Evolutionary conservation across 176 grass and related monocot genomes (phyloP).

Genomic region (Musa troglodytarum): DNA sequence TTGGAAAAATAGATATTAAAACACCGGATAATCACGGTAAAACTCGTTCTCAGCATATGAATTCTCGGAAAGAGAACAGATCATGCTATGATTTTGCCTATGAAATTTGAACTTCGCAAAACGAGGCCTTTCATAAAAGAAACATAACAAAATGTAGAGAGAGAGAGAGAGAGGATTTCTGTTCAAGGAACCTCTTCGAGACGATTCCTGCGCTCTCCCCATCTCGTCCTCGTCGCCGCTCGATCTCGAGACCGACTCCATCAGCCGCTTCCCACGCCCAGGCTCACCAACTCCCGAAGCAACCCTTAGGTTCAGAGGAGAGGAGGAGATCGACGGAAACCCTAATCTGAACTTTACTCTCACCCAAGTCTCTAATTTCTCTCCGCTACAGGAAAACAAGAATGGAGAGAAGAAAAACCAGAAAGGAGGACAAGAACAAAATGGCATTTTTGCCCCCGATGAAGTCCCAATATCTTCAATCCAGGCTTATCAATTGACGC

Average conservation of each 20-base stretch:
- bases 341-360: not conserved
- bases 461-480: no score
- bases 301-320: not conserved
- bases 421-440: no score
- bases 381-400: no score
- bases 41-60: not conserved
- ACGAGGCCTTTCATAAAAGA: not conserved
- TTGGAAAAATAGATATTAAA: not conserved
- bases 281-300: not conserved
- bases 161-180: not conserved
- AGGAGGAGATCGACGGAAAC: not conserved
- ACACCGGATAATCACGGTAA: not conserved
- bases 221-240: conserved; percentile 19
- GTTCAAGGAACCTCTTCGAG: conserved; percentile 1
- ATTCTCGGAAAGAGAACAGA: not conserved
- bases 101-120: no score
- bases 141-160: not conserved
- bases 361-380: no score
- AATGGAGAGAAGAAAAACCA: no score
- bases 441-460: no score
- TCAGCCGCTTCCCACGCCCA: not conserved
- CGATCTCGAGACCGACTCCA: not conserved
- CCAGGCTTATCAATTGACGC: no score
- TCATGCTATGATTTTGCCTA: no score
- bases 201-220: not conserved